These are phyloP conservation scores for Epichloe coenophiala DNA, from an alignment of 2,329 filamentous ascomycete genomes.

Conservation along the genomic window DNA sequence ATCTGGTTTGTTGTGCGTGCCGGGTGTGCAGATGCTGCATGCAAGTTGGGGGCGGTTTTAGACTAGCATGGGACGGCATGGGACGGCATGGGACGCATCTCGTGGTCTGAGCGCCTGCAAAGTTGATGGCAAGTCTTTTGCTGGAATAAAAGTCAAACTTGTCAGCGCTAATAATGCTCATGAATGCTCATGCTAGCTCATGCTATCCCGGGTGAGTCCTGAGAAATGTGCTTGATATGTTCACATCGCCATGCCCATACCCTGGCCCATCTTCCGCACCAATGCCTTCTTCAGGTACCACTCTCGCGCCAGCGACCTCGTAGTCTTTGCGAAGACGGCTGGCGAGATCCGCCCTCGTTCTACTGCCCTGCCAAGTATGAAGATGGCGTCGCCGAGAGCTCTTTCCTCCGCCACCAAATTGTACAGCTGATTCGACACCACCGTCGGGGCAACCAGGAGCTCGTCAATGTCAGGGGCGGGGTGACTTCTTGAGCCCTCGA, in stretches of 20 bases:
- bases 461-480: constrained; percentile 72
- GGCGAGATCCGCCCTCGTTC: constrained; percentile 59
- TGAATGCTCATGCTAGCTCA: not conserved
- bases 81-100: not conserved
- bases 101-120: too few relatives aligned
- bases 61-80: not conserved
- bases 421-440: constrained; percentile 88
- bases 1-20: too few relatives aligned
- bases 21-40: too few relatives aligned
- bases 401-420: constrained; percentile 78
- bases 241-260: constrained; percentile 50
- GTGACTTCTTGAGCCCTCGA: constrained; percentile 56
- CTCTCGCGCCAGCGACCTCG: constrained; percentile 59
- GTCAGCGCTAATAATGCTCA: not conserved
- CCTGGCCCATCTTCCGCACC: constrained; percentile 60
- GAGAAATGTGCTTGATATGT: not conserved
- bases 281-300: constrained; percentile 76
- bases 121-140: too few relatives aligned
- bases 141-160: too few relatives aligned
- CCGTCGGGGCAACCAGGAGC: constrained; percentile 80
- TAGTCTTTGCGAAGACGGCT: constrained; percentile 67
- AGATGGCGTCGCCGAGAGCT: constrained; percentile 75
- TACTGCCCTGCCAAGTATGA: constrained; percentile 62
- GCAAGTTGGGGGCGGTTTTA: not conserved
- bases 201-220: not conserved